These are phyloP conservation scores for Batkoa obscura DNA, from an alignment of 371 early-diverging fungal species.

Conservation along the genomic window DNA sequence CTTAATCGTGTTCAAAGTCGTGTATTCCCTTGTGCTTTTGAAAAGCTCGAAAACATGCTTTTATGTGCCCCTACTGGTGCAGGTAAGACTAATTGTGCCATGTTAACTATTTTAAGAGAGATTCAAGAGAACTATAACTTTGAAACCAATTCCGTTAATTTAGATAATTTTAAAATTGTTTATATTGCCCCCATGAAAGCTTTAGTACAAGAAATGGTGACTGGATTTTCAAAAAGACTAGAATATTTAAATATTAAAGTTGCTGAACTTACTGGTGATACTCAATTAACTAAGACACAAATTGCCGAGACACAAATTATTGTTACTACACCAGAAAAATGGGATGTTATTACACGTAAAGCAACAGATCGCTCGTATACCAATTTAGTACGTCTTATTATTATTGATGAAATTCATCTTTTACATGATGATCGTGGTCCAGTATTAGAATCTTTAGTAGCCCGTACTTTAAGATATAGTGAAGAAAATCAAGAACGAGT, in stretches of 20 bases:
- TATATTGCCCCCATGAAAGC: constrained; percentile 99
- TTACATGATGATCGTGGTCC: constrained; percentile 98
- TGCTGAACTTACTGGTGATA: constrained; percentile 97
- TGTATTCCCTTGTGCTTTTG: constrained; percentile 73
- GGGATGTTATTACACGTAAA: constrained; percentile 98
- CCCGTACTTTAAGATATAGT: constrained; percentile 76
- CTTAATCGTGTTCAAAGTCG: constrained; percentile 89
- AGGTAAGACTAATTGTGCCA: constrained; percentile 98
- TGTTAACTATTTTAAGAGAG: constrained; percentile 83
- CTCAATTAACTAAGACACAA: constrained; percentile 85
- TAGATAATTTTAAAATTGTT: constrained; percentile 86
- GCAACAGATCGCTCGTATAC: constrained; percentile 85
- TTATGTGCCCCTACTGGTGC: constrained; percentile 99
- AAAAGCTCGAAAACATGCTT: constrained; percentile 81
- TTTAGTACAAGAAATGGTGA: constrained; percentile 94
- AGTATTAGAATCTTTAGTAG: constrained; percentile 91
- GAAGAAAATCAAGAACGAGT: constrained; percentile 80
- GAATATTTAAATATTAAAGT: constrained; percentile 63
- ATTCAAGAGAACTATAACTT: constrained; percentile 57
- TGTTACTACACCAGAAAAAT: constrained; percentile 99
- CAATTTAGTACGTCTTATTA: constrained; percentile 75
- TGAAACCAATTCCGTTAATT: constrained; percentile 49
- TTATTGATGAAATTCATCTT: constrained; percentile 99
- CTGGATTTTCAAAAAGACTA: constrained; percentile 67
- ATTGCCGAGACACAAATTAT: constrained; percentile 91